Percentiles rank a stretch among this genome's conserved stretches.
phyloP scores from a whole-genome alignment of 225 moss, liverwort and hornwort genomes.

The Polytrichum commune region DNA sequence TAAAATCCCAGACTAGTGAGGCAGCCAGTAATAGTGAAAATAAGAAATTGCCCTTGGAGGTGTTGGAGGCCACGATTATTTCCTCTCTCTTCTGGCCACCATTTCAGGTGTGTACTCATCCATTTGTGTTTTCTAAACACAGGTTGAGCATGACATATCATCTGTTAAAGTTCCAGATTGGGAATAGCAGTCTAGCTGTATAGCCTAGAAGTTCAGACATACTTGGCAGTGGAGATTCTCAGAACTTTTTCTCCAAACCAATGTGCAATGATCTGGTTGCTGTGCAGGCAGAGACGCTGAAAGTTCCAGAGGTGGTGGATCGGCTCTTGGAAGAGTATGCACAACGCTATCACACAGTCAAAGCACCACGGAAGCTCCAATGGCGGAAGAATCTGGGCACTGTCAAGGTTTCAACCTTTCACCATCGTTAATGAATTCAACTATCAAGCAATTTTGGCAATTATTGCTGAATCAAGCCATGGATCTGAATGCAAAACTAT shows the following conservation, averaged over 20 bases:
- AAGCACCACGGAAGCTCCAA: conserved; percentile 91
- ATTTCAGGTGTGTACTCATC: conserved; percentile 64
- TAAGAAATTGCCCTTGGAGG: conserved; percentile 71
- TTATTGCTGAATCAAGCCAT: no score
- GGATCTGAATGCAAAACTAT: no score
- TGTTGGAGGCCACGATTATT: conserved; percentile 92
- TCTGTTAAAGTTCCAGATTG: no score
- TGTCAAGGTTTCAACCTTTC: conserved; percentile 60
- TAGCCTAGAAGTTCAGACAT: no score
- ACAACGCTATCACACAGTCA: conserved; percentile 79
- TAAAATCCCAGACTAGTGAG: conserved; percentile 35
- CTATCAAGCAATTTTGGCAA: no score
- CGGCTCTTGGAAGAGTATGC: conserved; percentile 88
- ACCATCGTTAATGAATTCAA: no score
- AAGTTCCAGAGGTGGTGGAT: conserved; percentile 80
- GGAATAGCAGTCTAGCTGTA: no score
- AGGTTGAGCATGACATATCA: no score
- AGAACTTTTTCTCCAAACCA: neutral
- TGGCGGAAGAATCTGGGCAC: conserved; percentile 98
- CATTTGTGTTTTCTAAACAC: neutral
- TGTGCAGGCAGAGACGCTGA: conserved; percentile 78
- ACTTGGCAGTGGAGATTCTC: neutral
- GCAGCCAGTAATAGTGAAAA: conserved; percentile 28
- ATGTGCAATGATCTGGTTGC: neutral
- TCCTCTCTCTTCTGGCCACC: conserved; percentile 99